Percentiles rank a stretch among this genome's conserved stretches.
phyloP scores from a whole-genome alignment of 2,329 filamentous ascomycete genomes.

The Cladophialophora bantiana region DNA sequence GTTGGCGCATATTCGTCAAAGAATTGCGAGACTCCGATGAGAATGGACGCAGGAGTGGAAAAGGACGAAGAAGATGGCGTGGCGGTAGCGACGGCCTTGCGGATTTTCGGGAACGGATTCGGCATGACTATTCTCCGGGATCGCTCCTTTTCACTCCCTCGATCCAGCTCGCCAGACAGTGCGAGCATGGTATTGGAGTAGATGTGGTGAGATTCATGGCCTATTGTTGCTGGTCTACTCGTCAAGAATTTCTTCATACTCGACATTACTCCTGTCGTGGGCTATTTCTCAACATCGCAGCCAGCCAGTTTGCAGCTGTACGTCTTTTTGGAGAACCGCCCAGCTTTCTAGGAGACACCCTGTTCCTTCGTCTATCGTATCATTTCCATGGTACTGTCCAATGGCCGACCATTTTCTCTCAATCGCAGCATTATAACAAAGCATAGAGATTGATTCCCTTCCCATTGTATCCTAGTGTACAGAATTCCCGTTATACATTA shows the following conservation, averaged over 20 bases:
- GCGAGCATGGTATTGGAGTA: neutral
- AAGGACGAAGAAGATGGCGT: neutral
- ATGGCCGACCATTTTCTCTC: neutral
- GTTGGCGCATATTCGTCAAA: neutral
- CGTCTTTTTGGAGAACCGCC: neutral
- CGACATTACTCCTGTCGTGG: neutral
- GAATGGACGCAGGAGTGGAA: neutral
- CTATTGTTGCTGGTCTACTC: neutral
- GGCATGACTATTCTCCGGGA: neutral
- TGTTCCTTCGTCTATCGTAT: neutral
- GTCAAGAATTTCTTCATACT: neutral
- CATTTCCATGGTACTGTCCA: no score
- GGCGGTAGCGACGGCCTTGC: neutral
- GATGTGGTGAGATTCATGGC: neutral
- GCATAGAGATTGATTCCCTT: neutral
- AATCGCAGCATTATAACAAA: neutral
- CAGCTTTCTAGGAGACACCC: neutral
- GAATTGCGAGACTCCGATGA: neutral
- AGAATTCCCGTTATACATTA: constrained; percentile 1
- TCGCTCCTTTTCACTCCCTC: no score
- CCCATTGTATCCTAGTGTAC: constrained; percentile 5
- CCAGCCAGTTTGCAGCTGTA: neutral
- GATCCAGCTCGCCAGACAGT: neutral
- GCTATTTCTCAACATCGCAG: neutral
- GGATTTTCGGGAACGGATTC: neutral